Conservation (phyloP, 257 asterid genomes). For the Mentha longifolia region DNA sequence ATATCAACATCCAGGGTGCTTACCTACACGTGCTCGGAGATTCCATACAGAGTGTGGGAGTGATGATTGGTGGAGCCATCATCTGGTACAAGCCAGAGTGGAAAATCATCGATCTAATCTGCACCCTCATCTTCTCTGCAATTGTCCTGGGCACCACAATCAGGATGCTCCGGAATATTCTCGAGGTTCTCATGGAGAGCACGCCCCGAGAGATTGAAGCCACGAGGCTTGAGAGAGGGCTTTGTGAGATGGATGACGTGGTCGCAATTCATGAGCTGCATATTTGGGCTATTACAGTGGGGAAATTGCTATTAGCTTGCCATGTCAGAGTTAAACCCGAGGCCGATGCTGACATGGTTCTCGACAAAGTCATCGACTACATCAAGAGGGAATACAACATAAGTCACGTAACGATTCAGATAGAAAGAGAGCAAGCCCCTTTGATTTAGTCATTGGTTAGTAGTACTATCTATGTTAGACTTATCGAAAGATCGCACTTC, state of each 20-base stretch:
- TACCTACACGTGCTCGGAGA: constrained; percentile 94
- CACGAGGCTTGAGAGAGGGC: constrained; percentile 72
- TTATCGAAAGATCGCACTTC: neutral
- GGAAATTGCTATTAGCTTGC: constrained; percentile 81
- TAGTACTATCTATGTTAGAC: constrained; percentile 1
- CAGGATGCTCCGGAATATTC: constrained; percentile 72
- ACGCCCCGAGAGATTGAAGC: constrained; percentile 91
- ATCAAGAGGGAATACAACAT: constrained; percentile 82
- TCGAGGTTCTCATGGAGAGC: constrained; percentile 96
- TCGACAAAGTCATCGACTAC: constrained; percentile 73
- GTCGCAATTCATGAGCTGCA: constrained; percentile 86
- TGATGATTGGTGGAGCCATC: constrained; percentile 90
- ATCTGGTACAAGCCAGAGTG: constrained; percentile 92
- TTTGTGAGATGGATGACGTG: constrained; percentile 89
- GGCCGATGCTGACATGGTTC: constrained; percentile 82
- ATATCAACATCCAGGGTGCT: constrained; percentile 93
- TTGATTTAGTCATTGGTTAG: neutral
- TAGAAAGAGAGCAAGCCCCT: constrained; percentile 64
- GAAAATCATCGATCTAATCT: constrained; percentile 82
- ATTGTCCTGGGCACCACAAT: constrained; percentile 75
- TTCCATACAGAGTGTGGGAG: constrained; percentile 89
- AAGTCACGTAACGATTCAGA: constrained; percentile 87
- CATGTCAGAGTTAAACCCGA: constrained; percentile 76
- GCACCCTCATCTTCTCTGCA: constrained; percentile 76
- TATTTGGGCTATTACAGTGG: constrained; percentile 94